A percentile compares a stretch with the other conserved stretches of the same genome.
Conservation (phyloP, 2,329 filamentous ascomycete genomes). For the Periglandula ipomoeae region DNA sequence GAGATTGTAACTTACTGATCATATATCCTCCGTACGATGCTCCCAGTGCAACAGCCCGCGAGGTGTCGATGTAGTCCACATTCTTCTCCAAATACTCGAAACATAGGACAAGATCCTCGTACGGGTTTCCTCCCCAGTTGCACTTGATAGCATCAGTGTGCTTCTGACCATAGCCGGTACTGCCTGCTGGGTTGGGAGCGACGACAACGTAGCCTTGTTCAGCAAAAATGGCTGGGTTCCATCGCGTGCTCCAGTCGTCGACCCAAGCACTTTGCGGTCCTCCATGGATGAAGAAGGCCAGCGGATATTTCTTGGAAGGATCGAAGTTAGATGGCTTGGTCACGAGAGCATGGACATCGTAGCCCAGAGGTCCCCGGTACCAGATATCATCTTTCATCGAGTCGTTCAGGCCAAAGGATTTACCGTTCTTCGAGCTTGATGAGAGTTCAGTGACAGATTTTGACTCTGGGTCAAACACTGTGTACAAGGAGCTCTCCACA, state of each 20-base stretch:
- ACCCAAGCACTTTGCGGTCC: constrained; percentile 71
- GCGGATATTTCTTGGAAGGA: constrained; percentile 62
- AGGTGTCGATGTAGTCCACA: constrained; percentile 59
- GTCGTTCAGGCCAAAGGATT: constrained; percentile 54
- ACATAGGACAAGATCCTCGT: constrained; percentile 69
- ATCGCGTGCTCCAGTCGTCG: constrained; percentile 70
- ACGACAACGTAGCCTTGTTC: constrained; percentile 83
- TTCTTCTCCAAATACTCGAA: constrained; percentile 65
- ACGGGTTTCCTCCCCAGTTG: constrained; percentile 80
- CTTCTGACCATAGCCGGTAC: constrained; percentile 71
- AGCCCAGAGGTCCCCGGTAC: constrained; percentile 55
- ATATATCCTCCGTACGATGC: constrained; percentile 70
- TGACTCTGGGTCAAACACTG: constrained; percentile 42
- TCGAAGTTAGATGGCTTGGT: constrained; percentile 61
- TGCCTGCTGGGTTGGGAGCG: constrained; percentile 74
- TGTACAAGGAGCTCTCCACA: constrained; percentile 64
- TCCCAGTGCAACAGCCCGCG: constrained; percentile 62
- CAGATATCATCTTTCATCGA: constrained; percentile 60
- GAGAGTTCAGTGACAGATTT: constrained; percentile 38
- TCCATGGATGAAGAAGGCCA: constrained; percentile 74
- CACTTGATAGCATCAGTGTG: constrained; percentile 67
- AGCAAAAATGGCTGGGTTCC: constrained; percentile 80
- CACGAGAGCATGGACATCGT: constrained; percentile 59
- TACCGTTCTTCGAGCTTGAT: constrained; percentile 57
- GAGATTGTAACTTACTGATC: constrained; percentile 46